phyloP scores from a whole-genome alignment of 169 alveolate species.

The Eimeria necatrix region DNA sequence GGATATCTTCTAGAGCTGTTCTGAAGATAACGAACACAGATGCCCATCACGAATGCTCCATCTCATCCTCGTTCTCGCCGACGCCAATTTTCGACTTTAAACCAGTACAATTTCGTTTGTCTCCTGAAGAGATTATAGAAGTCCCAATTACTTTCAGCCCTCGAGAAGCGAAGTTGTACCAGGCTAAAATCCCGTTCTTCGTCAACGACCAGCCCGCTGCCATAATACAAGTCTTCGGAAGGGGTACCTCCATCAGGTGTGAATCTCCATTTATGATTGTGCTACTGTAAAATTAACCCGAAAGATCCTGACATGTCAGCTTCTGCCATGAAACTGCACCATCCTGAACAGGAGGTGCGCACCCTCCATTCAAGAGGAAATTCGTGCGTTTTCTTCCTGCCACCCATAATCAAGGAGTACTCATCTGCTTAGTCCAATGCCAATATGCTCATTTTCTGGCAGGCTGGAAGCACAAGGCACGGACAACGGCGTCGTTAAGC shows the following conservation, averaged over 20 bases:
- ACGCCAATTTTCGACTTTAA: conserved; percentile 85
- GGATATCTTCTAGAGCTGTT: conserved; percentile 79
- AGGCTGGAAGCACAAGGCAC: conserved; percentile 56
- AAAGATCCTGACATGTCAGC: too few species aligned
- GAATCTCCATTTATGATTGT: too few species aligned
- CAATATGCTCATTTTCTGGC: neutral
- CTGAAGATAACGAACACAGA: conserved; percentile 92
- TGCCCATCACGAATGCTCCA: conserved; percentile 89
- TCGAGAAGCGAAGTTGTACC: conserved; percentile 90
- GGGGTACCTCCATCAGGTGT: conserved; percentile 51
- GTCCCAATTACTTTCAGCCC: conserved; percentile 95
- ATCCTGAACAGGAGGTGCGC: too few species aligned
- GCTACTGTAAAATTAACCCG: too few species aligned
- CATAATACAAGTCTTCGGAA: conserved; percentile 47
- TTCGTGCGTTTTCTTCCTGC: too few species aligned
- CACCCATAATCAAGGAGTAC: too few species aligned
- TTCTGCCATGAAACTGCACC: too few species aligned
- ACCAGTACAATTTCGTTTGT: conserved; percentile 83
- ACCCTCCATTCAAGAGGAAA: too few species aligned
- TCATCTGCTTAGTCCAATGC: too few species aligned
- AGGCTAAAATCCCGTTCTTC: conserved; percentile 92
- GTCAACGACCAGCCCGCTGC: conserved; percentile 85
- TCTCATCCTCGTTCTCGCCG: conserved; percentile 91
- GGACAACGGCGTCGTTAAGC: conserved; percentile 27
- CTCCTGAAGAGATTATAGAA: conserved; percentile 89